Base-by-base conservation (phyloP, 495 filamentous ascomycete genomes). In the Neurospora sp. region DNA sequence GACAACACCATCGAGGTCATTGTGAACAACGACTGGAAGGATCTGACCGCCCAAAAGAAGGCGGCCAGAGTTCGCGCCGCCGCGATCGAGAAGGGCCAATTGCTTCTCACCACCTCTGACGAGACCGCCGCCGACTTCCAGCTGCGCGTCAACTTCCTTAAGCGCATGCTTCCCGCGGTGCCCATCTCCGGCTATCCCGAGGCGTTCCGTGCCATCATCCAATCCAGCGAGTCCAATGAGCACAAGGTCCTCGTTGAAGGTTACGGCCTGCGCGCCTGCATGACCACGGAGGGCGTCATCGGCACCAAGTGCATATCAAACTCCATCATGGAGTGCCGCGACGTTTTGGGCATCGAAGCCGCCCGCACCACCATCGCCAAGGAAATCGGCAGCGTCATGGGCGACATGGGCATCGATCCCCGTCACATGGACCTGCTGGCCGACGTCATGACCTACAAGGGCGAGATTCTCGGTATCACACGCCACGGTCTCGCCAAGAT, bases 381-480 rank as follows among this genome's bases (percentile, higher is more conserved):
- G 20, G 94, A 97, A 83, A 97, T 97, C 77, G 82, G 84, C 69
- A 80, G 80, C 27, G 94, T 97, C 78, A 97, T 97, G 94, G 88
- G 85, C 65, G 88, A 89, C 77, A 98, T 99, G 96, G 89, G 90
- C 83, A 98, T 99, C 76, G 96, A 99, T 84, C 96, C 96, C 38
- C 92, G 96, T 40, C 96, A 99, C 86, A 98, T 99, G 94, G 92
- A 98, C 80, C 88, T 99, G 9, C 88, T 99, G 18, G 95, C 96
- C n/a, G 96, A 99, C 73, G 94, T 98, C 42, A 99, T 99, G 96
- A 99, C 96, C 7, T 98, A 95, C 87, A 97, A 97, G 82, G 96
- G 96, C 68, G 95, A 98, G 74, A 92, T 98, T 0, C 88, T 97
- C n/a, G 96, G 96, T 42, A 99, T 99, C 78, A 99, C 96, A 10